Conservation (phyloP, 768 basidiomycete genomes). For the Auricularia cornea region DNA sequence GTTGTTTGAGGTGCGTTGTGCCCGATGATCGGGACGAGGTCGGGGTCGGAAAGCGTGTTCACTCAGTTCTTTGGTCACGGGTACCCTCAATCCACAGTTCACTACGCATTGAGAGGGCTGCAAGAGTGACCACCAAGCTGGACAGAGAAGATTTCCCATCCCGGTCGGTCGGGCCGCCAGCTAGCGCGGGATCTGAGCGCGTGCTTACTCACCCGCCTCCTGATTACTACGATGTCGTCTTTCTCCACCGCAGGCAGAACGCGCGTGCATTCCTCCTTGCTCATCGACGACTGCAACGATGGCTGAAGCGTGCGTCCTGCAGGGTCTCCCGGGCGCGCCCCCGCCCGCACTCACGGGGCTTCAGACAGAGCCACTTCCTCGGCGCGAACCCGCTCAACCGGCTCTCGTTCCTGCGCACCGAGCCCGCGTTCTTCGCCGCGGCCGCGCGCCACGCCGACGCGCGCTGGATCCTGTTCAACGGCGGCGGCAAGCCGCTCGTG, state of each 20-base stretch:
- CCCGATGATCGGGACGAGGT: too few relatives aligned
- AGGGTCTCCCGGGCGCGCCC: not conserved
- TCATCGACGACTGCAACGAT: not conserved
- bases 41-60: too few relatives aligned
- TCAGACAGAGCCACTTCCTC: conserved; percentile 42
- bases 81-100: too few relatives aligned
- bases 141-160: too few relatives aligned
- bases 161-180: too few relatives aligned
- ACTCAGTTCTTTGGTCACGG: too few relatives aligned
- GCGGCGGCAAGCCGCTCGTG: conserved; percentile 55
- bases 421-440: conserved; percentile 66
- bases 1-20: too few relatives aligned
- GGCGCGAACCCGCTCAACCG: conserved; percentile 69
- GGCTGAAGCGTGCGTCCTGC: not conserved
- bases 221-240: too few relatives aligned
- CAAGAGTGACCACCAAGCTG: too few relatives aligned
- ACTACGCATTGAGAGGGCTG: too few relatives aligned
- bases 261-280: not conserved
- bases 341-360: not conserved
- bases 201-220: too few relatives aligned
- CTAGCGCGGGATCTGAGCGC: too few relatives aligned
- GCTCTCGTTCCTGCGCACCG: conserved; percentile 71
- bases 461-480: conserved; percentile 72
- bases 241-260: not conserved
- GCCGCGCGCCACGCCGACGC: conserved; percentile 52